These are phyloP conservation scores for Kodamaea neixiangensis DNA, from an alignment of 805 yeast genomes.

Conservation along the genomic window DNA sequence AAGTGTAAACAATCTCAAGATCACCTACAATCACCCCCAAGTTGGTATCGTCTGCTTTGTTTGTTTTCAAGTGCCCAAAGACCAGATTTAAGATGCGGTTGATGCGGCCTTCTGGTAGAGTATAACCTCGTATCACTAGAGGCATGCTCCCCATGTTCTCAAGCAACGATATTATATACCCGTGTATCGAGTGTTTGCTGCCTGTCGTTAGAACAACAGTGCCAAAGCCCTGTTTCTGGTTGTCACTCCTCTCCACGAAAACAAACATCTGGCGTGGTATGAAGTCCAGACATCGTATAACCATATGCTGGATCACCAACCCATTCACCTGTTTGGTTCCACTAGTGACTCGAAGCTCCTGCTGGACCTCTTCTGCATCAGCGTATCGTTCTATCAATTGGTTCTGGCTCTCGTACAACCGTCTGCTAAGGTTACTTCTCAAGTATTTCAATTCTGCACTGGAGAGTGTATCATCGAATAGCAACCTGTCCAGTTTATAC, in stretches of 20 bases:
- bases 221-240: not conserved
- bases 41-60: not conserved
- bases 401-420: conserved; percentile 6
- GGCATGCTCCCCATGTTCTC: conserved; percentile 14
- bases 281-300: conserved; percentile 10
- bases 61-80: conserved; percentile 3
- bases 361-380: conserved; percentile 7
- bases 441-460: conserved; percentile 9
- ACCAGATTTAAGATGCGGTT: conserved; percentile 9
- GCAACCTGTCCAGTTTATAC: conserved; percentile 13
- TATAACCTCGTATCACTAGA: conserved; percentile 14
- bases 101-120: conserved; percentile 9
- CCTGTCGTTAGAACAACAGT: conserved; percentile 11
- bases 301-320: conserved; percentile 11
- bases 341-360: conserved; percentile 8
- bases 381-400: conserved; percentile 13
- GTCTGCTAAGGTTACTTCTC: conserved; percentile 7
- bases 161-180: conserved; percentile 9
- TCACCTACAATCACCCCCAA: conserved; percentile 11
- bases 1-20: conserved; percentile 13
- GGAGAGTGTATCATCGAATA: conserved; percentile 1
- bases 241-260: conserved; percentile 8
- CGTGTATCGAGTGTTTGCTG: conserved; percentile 4
- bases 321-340: conserved; percentile 8
- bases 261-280: conserved; percentile 15